phyloP scores from a whole-genome alignment of 2,329 filamentous ascomycete species.

The Orbilia brochopaga region DNA sequence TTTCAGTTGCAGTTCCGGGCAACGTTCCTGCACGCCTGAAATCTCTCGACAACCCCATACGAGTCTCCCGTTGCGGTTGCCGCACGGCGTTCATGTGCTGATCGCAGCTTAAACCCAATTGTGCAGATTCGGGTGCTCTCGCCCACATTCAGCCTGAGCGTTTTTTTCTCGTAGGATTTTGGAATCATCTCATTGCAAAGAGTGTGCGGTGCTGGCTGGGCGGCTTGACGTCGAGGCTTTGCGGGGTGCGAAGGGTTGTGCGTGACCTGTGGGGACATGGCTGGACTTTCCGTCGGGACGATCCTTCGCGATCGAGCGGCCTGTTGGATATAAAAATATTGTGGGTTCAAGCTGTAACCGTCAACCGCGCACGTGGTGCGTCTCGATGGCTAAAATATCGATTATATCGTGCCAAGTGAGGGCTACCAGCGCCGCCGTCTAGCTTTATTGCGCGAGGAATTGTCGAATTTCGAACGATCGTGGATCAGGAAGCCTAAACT shows the following conservation, averaged over 20 bases:
- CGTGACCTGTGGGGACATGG: conserved; percentile 6
- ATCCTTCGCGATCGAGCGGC: conserved; percentile 27
- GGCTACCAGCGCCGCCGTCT: too few relatives aligned
- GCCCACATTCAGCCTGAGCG: neutral
- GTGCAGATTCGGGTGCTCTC: neutral
- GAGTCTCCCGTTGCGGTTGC: neutral
- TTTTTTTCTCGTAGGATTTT: neutral
- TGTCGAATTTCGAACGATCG: neutral
- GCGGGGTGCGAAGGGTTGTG: too few relatives aligned
- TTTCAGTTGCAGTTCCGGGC: conserved; percentile 6
- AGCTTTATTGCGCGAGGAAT: too few relatives aligned
- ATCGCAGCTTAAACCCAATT: neutral
- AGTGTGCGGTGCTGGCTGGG: too few relatives aligned
- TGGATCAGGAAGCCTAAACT: too few relatives aligned
- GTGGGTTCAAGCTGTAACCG: neutral
- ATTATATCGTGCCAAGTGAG: too few relatives aligned
- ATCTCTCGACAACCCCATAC: neutral
- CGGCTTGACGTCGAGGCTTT: too few relatives aligned
- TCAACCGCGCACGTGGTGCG: neutral
- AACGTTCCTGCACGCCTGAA: neutral
- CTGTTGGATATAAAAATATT: conserved; percentile 11
- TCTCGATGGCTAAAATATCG: neutral
- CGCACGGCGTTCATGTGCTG: neutral
- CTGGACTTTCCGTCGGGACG: conserved; percentile 28
- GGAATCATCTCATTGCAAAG: too few relatives aligned